Evolutionary conservation across 2,329 filamentous ascomycete genomes (phyloP).

Genomic region (Graphium sp.): DNA sequence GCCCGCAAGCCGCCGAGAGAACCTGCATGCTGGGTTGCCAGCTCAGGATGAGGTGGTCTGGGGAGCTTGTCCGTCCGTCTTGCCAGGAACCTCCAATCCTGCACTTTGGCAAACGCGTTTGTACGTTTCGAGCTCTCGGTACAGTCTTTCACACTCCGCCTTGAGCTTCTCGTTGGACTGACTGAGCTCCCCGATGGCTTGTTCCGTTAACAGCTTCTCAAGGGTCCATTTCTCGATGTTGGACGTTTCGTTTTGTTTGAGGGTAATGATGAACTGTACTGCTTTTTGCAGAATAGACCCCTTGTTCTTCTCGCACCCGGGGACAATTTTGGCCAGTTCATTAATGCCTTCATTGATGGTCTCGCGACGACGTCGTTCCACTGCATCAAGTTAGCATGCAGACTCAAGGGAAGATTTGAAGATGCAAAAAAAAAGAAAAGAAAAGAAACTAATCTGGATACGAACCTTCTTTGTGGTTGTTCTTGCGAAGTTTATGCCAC

Average conservation of each 20-base stretch:
- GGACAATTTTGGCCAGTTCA: conserved; percentile 92
- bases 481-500: conserved; percentile 93
- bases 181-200: conserved; percentile 77
- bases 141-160: conserved; percentile 60
- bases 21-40: too few relatives aligned
- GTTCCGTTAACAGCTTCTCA: conserved; percentile 78
- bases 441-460: conserved; percentile 3
- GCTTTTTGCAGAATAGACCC: conserved; percentile 88
- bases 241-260: conserved; percentile 85
- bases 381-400: conserved; percentile 24
- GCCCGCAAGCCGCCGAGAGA: too few relatives aligned
- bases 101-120: conserved; percentile 51
- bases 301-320: conserved; percentile 97
- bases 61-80: too few relatives aligned
- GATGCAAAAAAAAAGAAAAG: neutral
- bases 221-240: conserved; percentile 92
- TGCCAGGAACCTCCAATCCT: conserved; percentile 36
- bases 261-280: conserved; percentile 83
- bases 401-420: neutral
- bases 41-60: too few relatives aligned
- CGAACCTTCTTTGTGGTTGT: conserved; percentile 97
- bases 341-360: conserved; percentile 99
- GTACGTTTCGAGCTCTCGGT: conserved; percentile 64
- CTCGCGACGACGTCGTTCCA: conserved; percentile 88
- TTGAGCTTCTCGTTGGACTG: conserved; percentile 78